Evolutionary conservation across 148 eudicot species (phyloP), one percentile per base, ranked within the genome.

Genomic region (Limonium bicolor): DNA sequence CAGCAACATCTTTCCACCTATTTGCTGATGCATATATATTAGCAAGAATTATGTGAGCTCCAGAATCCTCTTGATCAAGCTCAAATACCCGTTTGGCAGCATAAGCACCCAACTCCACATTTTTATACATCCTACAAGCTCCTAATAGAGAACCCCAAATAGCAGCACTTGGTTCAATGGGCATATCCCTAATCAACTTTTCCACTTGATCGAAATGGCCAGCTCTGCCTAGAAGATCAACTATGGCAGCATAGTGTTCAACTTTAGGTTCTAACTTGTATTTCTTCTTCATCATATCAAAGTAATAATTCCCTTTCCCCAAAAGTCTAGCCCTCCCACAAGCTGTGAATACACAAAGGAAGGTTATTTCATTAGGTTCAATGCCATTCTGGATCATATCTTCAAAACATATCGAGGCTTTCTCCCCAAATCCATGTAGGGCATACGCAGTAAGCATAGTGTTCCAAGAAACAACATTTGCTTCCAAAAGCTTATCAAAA

Each of bases 291-390:
- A 75, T 79, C 56, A 63, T 53, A 15, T 62, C 51, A 23, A 71
- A 54, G 53, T 69, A 69, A 50, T 52, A 41, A 13, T 55, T 41
- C 9, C 81, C 81, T 51, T 63, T 54, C 31, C 71, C 78, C 48
- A 78, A 36, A 11, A 78, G 68, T 27, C 86, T 78, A 40, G 81
- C 56, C 58, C 68, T 81, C 54, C 78, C 74, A 50, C 86, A 78
- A 41, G 78, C 78, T 33, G 66, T 66, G 20, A 79, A 68, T 36
- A 71, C 62, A 50, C 76, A 72, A 9, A 78, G 70, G 55, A 74
- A 71, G 36, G 78, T 71, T 36, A 78, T 55, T 16, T 50, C 48
- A 47, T 74, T 74, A 4, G 86, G 81, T 35, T 60, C 39, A 48
- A 63, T 35, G 38, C 73, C 73, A 2, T 29, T 36, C 22, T 36